Conservation (phyloP, 371 early-diverging fungal species). For the Rhizopus sp. region DNA sequence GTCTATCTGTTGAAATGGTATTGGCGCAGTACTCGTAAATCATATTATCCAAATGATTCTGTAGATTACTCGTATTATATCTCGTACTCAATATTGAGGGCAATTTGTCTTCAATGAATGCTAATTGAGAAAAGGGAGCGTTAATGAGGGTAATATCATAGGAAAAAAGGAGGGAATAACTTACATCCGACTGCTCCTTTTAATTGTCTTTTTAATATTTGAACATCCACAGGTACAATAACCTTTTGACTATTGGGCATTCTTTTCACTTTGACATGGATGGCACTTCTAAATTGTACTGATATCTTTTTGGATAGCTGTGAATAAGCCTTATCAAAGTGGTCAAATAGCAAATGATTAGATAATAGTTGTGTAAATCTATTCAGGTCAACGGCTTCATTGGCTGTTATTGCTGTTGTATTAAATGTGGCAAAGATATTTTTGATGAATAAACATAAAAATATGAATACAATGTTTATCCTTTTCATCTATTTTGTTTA, state of each 20-base stretch:
- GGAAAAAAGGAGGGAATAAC: neutral
- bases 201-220: conserved; percentile 25
- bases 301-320: conserved; percentile 25
- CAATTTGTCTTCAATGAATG: conserved; percentile 30
- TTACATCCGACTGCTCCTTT: conserved; percentile 31
- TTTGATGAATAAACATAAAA: neutral
- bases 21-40: conserved; percentile 12
- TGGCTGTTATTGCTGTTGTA: neutral
- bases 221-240: conserved; percentile 19
- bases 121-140: conserved; percentile 8
- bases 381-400: conserved; percentile 14
- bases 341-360: conserved; percentile 27
- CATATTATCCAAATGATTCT: conserved; percentile 20
- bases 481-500: no score
- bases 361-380: conserved; percentile 24
- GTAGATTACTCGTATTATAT: conserved; percentile 19
- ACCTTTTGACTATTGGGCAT: conserved; percentile 2
- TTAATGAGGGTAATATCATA: neutral
- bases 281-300: conserved; percentile 25
- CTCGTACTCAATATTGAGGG: conserved; percentile 16
- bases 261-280: conserved; percentile 22
- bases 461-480: neutral
- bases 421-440: no score
- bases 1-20: neutral
- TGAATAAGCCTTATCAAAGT: conserved; percentile 27